phyloP scores from a whole-genome alignment of 176 grass and related monocot genomes.

The Saccharum officinarum region DNA sequence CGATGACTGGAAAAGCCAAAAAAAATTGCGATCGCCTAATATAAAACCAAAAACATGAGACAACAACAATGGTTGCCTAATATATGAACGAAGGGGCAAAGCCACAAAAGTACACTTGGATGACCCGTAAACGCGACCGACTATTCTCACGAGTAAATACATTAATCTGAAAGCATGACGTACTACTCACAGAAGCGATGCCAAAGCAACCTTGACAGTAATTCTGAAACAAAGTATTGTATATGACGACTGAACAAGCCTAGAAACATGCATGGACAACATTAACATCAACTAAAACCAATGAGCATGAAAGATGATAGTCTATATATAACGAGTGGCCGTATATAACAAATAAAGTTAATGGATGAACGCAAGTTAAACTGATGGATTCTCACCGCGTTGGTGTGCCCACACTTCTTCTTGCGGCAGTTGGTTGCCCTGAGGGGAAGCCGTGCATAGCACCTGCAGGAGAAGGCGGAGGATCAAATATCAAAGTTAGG shows the following conservation, averaged over 20 bases:
- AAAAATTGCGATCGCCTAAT: too few relatives aligned
- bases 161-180: too few relatives aligned
- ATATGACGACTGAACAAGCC: background rate
- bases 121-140: too few relatives aligned
- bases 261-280: background rate
- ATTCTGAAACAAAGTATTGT: background rate
- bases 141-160: too few relatives aligned
- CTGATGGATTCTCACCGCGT: background rate
- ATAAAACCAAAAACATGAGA: too few relatives aligned
- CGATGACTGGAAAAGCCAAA: background rate
- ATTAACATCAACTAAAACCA: background rate
- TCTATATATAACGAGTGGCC: background rate
- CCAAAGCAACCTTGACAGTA: background rate
- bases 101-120: background rate
- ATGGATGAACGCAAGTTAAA: background rate
- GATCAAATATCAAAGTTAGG: background rate
- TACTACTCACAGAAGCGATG: background rate
- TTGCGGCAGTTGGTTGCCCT: constrained; percentile 10
- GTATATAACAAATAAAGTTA: background rate
- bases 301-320: background rate
- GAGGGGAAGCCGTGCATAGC: background rate
- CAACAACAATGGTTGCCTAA: background rate
- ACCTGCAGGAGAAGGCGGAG: background rate
- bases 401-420: constrained; percentile 3
- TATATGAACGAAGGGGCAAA: background rate